Base-by-base conservation (phyloP, 1,284 basidiomycete species). In the Austroboletus niveus region DNA sequence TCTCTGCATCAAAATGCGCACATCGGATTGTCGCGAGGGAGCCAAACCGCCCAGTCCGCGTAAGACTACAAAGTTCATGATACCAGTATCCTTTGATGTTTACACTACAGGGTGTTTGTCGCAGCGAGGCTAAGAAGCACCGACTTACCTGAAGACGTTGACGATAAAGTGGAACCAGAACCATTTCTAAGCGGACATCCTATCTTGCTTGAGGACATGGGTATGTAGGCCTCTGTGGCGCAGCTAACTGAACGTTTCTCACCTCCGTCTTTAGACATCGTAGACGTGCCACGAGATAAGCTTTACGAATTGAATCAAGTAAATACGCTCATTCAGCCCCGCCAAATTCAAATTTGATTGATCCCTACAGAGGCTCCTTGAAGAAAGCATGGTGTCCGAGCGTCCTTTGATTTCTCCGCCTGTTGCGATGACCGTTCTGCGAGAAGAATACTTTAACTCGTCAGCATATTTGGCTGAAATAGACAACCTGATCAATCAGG, bases 381-480 rank as follows among this genome's bases (percentile, higher is more conserved):
- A 81, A 24, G 80, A 82, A 41, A 77, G 74, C 42, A 71, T 76
- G 51, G 63, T 30, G 11, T 73, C 71, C 11, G 63, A 70, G 34
- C 72, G 77, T 15, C 82, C 82, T 6, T 67, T 86, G 38, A 75
- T 88, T 48, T 75, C 77, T 47, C 60, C 67, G 12, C 65, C 81
- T 17, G 69, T 71, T 20, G 72, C 79, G 3, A 79, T 85, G 53
- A 65, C 74, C 2, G 65, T 72, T 4, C 69, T 87, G 42, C 77
- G 81, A 32, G 71, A 68, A 8, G 90, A 93, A 70, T 92, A 91
- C 65, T 75, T 81, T 54, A 76, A 75, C 35, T 75, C 77, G 2
- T 68, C 70, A 3, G 63, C 72, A 9, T 89, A 91, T 59, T 64
- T 86, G 10, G 72, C 78, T 51, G 89, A 87, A 66, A 85, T 93